phyloP scores from a whole-genome alignment of 495 filamentous ascomycete species.

The Hypoxylon subgilvum region DNA sequence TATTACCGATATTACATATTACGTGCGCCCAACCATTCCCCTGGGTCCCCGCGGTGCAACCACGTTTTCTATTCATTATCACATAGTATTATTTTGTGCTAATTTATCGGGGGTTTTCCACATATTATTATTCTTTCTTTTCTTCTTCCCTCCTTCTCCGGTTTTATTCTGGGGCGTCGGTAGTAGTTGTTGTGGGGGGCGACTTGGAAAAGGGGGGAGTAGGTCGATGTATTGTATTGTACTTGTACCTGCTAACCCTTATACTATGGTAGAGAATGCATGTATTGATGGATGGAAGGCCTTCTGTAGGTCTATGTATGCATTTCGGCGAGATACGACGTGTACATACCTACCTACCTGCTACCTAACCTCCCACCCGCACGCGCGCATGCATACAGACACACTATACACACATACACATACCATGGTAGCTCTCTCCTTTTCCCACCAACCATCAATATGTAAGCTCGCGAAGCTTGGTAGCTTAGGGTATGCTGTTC shows the following conservation, averaged over 20 bases:
- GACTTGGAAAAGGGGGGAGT: background rate
- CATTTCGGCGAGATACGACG: constrained; percentile 22
- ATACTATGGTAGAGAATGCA: background rate
- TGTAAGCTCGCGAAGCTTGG: constrained; percentile 8
- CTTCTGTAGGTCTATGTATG: too few species aligned
- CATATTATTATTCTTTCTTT: constrained; percentile 5
- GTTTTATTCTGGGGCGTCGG: constrained; percentile 11
- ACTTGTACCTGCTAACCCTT: background rate
- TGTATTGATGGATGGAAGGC: background rate
- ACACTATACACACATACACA: background rate
- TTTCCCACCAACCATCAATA: constrained; percentile 13
- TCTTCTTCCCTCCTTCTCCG: background rate
- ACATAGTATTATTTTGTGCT: background rate
- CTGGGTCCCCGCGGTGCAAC: constrained; percentile 36
- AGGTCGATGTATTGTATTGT: background rate
- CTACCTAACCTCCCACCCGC: too few species aligned
- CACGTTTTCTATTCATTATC: constrained; percentile 3
- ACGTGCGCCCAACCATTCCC: constrained; percentile 28
- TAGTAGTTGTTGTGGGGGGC: constrained; percentile 18
- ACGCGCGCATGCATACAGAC: background rate
- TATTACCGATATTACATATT: too few species aligned
- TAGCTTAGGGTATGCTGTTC: constrained; percentile 2
- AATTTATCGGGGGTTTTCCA: constrained; percentile 1
- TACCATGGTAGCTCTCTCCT: background rate
- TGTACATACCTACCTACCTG: background rate